Conservation (phyloP, 768 basidiomycete species). For the Leccinum fibrillosum region DNA sequence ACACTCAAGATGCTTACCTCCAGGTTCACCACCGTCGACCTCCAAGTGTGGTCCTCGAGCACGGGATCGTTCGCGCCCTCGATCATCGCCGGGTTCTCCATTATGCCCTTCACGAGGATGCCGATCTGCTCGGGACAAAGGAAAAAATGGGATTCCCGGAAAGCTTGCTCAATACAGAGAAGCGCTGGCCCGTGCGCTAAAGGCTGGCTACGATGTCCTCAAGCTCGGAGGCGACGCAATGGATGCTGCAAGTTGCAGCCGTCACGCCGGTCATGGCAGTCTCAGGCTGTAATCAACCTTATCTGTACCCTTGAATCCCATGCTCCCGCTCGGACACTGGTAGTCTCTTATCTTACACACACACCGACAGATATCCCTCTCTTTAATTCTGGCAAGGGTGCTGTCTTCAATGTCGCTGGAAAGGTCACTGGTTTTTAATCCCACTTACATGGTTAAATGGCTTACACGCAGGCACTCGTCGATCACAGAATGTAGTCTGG, state of each 20-base stretch:
- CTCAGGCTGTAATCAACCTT: conserved; percentile 30
- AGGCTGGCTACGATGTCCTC: conserved; percentile 64
- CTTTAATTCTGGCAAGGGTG: conserved; percentile 81
- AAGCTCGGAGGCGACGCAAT: conserved; percentile 72
- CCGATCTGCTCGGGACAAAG: no score
- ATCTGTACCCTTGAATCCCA: no score
- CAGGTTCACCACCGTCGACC: no score
- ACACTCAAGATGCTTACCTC: no score
- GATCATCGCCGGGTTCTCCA: no score
- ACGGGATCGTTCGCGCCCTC: no score
- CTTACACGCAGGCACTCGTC: background rate
- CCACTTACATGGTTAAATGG: background rate
- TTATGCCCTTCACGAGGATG: no score
- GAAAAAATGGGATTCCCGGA: background rate
- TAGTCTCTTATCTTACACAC: background rate
- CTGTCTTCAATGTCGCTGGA: conserved; percentile 78
- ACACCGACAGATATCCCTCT: conserved; percentile 58
- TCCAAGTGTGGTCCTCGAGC: no score
- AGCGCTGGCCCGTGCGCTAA: conserved; percentile 51
- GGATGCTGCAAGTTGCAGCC: conserved; percentile 74
- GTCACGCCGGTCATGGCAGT: conserved; percentile 66
- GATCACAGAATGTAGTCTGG: conserved; percentile 42
- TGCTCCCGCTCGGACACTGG: background rate
- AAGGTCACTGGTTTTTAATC: conserved; percentile 45
- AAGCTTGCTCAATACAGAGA: conserved; percentile 56